A percentile compares a stretch with the other conserved stretches of the same genome.
These are phyloP conservation scores for Zymoseptoria ardabiliae DNA, from an alignment of 2,329 filamentous ascomycete species.

Conservation along the genomic window DNA sequence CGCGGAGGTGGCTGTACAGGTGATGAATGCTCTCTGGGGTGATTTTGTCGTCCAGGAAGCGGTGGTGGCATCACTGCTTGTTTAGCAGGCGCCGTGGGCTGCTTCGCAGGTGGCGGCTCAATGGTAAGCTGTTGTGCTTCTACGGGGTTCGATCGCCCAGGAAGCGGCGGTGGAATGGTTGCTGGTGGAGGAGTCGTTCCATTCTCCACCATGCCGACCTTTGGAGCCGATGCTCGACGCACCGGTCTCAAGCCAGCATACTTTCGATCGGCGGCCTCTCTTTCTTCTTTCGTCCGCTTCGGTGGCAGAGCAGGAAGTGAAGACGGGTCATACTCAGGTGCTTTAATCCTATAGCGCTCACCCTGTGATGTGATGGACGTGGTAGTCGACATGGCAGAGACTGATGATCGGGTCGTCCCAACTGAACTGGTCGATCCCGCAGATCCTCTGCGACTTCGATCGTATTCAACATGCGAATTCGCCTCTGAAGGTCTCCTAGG, in stretches of 20 bases:
- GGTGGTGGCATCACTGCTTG: not conserved
- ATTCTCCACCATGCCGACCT: constrained; percentile 15
- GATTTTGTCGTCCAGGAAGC: constrained; percentile 4
- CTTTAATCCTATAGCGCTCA: constrained; percentile 21
- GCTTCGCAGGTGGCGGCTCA: not conserved
- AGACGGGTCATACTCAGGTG: constrained; percentile 51
- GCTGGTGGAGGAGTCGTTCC: constrained; percentile 22
- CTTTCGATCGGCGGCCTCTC: constrained; percentile 27
- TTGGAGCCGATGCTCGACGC: constrained; percentile 19
- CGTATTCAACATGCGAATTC: constrained; percentile 19
- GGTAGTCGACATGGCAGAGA: constrained; percentile 42
- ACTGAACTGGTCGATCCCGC: constrained; percentile 48
- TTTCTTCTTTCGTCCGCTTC: constrained; percentile 39
- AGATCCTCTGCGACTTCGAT: constrained; percentile 34
- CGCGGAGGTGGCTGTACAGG: constrained; percentile 1
- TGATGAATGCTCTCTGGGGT: constrained; percentile 3
- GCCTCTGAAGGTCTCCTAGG: constrained; percentile 38
- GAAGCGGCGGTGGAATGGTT: constrained; percentile 8
- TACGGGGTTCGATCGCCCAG: not conserved
- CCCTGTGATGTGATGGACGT: constrained; percentile 24
- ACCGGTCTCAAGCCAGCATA: constrained; percentile 16
- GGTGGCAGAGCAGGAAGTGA: constrained; percentile 49
- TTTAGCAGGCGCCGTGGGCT: not conserved
- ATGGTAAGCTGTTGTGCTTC: not conserved
- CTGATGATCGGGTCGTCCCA: constrained; percentile 40